These are phyloP conservation scores for Themeda triandra DNA, from an alignment of 176 grass and related monocot genomes.

Conservation along the genomic window DNA sequence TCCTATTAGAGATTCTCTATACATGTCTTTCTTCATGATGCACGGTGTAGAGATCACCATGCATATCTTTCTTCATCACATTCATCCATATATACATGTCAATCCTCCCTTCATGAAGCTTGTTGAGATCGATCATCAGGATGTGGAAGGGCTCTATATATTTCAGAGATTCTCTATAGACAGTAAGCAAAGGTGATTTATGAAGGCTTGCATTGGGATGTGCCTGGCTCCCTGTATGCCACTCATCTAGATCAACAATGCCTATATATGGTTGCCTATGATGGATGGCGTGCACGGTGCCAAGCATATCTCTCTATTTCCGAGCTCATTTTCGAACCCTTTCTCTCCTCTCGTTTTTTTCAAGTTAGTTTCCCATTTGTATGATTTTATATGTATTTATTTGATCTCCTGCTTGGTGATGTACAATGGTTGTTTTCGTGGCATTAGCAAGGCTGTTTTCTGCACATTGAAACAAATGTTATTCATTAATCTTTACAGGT, in stretches of 20 bases:
- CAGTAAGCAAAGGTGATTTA: conserved; percentile 4
- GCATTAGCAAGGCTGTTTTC: neutral
- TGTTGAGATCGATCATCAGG: neutral
- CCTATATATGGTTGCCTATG: conserved; percentile 31
- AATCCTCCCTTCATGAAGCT: too few species aligned
- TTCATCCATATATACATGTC: neutral
- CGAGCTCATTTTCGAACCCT: neutral
- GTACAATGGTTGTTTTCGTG: neutral
- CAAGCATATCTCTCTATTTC: conserved; percentile 45
- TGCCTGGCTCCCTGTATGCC: conserved; percentile 81
- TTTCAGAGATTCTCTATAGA: neutral
- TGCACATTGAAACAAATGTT: neutral
- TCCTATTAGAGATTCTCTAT: too few species aligned
- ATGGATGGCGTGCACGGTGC: conserved; percentile 66
- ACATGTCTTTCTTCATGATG: too few species aligned
- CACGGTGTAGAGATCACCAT: too few species aligned
- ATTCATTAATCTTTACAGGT: neutral
- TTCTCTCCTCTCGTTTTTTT: neutral
- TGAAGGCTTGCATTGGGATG: conserved; percentile 15
- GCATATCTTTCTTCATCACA: conserved; percentile 8
- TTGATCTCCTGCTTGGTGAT: neutral
- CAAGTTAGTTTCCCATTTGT: neutral
- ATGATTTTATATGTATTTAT: neutral
- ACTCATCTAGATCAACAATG: conserved; percentile 50
- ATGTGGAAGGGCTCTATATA: neutral